Conservation (phyloP, 345 rosid species). For the Eucalyptus tenuipes region DNA sequence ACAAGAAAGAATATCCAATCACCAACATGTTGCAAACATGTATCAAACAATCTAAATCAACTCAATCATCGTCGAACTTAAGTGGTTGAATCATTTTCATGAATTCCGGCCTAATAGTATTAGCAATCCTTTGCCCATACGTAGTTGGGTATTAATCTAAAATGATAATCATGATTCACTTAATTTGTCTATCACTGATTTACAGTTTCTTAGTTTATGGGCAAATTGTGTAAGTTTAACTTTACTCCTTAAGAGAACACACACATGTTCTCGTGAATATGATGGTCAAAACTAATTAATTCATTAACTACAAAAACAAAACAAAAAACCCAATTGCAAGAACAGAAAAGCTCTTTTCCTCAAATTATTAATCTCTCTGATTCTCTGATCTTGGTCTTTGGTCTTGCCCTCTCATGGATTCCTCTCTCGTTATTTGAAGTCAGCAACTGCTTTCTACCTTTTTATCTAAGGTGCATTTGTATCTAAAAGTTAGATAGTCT, state of each 20-base stretch:
- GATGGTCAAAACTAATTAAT: neutral
- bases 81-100: neutral
- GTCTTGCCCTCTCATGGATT: neutral
- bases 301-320: neutral
- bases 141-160: neutral
- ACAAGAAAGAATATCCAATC: neutral
- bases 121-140: neutral
- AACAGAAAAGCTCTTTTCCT: neutral
- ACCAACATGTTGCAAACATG: neutral
- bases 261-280: neutral
- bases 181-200: neutral
- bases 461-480: neutral
- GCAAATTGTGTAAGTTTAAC: neutral
- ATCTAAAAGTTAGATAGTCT: neutral
- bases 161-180: neutral
- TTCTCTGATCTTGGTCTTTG: neutral
- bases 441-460: neutral
- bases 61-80: neutral
- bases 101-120: neutral
- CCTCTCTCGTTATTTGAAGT: neutral
- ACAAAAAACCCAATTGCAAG: neutral
- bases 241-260: neutral
- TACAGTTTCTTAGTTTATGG: neutral
- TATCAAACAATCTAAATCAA: neutral
- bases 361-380: neutral